Evolutionary conservation across 257 asterid genomes (phyloP).

Genomic region (Capsicum baccatum): DNA sequence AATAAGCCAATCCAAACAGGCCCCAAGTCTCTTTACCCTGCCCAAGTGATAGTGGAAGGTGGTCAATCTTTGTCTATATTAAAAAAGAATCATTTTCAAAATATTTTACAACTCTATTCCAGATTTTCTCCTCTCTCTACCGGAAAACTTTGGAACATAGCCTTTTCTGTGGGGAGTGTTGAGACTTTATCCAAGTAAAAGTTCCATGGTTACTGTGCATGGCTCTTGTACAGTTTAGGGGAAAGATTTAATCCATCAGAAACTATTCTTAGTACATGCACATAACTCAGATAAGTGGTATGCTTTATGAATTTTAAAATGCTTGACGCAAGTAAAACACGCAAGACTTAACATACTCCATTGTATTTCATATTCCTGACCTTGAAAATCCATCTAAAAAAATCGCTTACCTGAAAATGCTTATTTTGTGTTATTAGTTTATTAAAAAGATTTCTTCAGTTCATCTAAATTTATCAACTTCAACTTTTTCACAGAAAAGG

Average conservation of each 20-base stretch:
- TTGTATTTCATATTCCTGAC: neutral
- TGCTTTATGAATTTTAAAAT: neutral
- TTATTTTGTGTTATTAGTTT: neutral
- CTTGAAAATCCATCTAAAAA: neutral
- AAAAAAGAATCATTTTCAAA: neutral
- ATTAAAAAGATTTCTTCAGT: neutral
- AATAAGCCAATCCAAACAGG: too few species aligned
- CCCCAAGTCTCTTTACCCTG: neutral
- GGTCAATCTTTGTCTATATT: neutral
- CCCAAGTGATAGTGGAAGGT: neutral
- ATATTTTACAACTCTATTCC: neutral
- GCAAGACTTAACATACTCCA: neutral
- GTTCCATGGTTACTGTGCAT: neutral
- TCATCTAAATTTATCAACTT: neutral
- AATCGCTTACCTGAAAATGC: neutral
- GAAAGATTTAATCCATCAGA: slow-evolving; percentile 11
- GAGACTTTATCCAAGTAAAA: neutral
- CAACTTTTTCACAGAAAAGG: neutral
- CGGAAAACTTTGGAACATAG: neutral
- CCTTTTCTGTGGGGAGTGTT: neutral
- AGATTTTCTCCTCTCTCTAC: neutral
- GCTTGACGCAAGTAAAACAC: neutral
- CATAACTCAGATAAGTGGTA: neutral
- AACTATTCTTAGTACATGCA: neutral
- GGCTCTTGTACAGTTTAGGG: neutral